Conservation (phyloP, 345 rosid species). For the Fremontodendron californicum region DNA sequence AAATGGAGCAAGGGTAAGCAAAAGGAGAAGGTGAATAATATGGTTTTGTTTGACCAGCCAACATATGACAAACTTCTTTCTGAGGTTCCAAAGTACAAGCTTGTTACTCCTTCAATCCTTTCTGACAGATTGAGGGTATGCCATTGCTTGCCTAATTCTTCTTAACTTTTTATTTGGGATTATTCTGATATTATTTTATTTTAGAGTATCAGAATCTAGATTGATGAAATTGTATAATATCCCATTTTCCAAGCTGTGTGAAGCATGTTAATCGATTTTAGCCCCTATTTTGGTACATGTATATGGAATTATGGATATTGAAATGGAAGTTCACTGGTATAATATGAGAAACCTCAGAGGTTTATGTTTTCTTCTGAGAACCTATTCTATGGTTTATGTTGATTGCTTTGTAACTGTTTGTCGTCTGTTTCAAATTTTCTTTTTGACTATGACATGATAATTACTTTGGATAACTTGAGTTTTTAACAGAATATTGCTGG, state of each 20-base stretch:
- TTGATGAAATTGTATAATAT: background rate
- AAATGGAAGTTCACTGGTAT: background rate
- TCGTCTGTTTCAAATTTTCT: too few species aligned
- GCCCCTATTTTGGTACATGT: background rate
- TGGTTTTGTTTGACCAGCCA: conserved; percentile 51
- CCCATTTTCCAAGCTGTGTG: background rate
- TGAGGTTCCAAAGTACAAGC: conserved; percentile 51
- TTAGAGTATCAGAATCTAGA: background rate
- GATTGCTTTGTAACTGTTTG: too few species aligned
- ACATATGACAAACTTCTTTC: conserved; percentile 51
- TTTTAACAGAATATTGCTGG: background rate
- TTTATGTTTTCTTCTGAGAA: background rate
- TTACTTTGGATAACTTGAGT: background rate
- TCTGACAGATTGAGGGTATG: conserved; percentile 46
- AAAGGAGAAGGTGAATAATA: conserved; percentile 61
- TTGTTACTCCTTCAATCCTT: conserved; percentile 41
- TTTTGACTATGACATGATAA: background rate
- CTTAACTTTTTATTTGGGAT: background rate
- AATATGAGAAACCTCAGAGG: background rate
- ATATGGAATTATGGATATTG: too few species aligned
- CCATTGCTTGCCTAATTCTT: background rate
- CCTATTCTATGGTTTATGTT: too few species aligned
- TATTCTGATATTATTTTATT: background rate
- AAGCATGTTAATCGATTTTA: background rate
- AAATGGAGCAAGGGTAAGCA: conserved; percentile 64